phyloP scores from a whole-genome alignment of 208 protist species.

The Trypanosoma avium region DNA sequence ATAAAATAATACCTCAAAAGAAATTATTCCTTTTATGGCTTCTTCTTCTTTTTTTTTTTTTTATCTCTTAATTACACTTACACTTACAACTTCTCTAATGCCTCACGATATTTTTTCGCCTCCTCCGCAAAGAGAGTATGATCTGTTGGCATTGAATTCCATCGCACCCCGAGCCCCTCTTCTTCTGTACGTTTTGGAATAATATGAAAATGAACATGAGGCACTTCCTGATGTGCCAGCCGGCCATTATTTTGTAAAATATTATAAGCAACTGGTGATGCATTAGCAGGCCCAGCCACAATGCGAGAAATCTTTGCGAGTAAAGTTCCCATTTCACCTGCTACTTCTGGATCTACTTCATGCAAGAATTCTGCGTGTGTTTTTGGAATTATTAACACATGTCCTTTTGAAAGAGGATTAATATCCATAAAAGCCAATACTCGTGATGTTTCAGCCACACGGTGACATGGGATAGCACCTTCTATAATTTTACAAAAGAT shows the following conservation, averaged over 20 bases:
- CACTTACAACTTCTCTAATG: conserved; percentile 39
- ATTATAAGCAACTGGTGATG: conserved; percentile 86
- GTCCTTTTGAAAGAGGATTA: conserved; percentile 76
- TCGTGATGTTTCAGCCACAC: conserved; percentile 81
- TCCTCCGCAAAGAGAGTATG: conserved; percentile 61
- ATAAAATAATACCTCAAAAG: conserved; percentile 11
- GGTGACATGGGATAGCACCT: conserved; percentile 80
- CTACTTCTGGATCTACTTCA: conserved; percentile 67
- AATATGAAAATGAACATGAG: conserved; percentile 94
- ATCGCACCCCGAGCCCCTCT: conserved; percentile 68
- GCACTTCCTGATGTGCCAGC: conserved; percentile 91
- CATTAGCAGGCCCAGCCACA: conserved; percentile 53
- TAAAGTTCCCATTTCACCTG: conserved; percentile 65
- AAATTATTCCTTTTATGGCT: neutral
- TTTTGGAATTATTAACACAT: conserved; percentile 88
- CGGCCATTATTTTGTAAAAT: conserved; percentile 93
- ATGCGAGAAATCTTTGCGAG: conserved; percentile 58
- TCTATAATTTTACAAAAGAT: conserved; percentile 90
- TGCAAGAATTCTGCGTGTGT: conserved; percentile 74
- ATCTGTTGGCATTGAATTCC: conserved; percentile 63
- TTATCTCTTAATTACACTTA: neutral
- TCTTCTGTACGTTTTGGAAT: conserved; percentile 80
- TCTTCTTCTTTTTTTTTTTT: neutral
- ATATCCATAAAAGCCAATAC: conserved; percentile 90
- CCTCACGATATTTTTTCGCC: conserved; percentile 57